A percentile compares a stretch with the other conserved stretches of the same genome.
Conservation (phyloP, 2,329 filamentous ascomycete genomes). For the Sclerotinia spermophila region DNA sequence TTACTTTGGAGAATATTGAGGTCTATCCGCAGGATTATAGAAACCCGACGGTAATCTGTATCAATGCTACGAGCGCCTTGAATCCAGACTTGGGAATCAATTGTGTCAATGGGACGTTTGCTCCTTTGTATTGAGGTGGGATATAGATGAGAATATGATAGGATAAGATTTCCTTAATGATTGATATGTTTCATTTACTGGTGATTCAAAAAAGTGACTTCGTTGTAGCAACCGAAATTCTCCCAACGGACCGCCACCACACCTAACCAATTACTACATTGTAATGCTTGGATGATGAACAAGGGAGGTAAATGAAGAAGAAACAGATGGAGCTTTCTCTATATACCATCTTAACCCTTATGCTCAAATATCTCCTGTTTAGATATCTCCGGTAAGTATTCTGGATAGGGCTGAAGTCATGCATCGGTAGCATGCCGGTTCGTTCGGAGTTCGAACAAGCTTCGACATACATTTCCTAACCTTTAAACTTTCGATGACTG, state of each 20-base stretch:
- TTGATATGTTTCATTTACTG: not conserved
- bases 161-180: not conserved
- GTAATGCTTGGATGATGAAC: not conserved
- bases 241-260: too few relatives aligned
- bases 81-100: constrained; percentile 39
- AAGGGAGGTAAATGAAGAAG: not conserved
- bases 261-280: not conserved
- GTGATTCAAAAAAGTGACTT: not conserved
- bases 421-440: not conserved
- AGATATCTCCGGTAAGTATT: not conserved
- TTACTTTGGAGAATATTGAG: constrained; percentile 37
- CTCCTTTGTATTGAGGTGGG: not conserved
- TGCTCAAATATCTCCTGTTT: not conserved
- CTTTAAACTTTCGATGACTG: not conserved
- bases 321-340: not conserved
- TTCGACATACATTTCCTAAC: not conserved
- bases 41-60: constrained; percentile 37
- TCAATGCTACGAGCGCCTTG: constrained; percentile 37
- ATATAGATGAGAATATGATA: not conserved
- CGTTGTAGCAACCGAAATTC: not conserved
- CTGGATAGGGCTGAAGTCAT: not conserved
- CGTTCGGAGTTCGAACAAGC: not conserved
- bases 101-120: constrained; percentile 39
- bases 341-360: too few relatives aligned
- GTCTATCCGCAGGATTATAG: constrained; percentile 36